These are phyloP conservation scores for Cicer chorassanicum DNA, from an alignment of 306 rosid genomes.

Conservation along the genomic window DNA sequence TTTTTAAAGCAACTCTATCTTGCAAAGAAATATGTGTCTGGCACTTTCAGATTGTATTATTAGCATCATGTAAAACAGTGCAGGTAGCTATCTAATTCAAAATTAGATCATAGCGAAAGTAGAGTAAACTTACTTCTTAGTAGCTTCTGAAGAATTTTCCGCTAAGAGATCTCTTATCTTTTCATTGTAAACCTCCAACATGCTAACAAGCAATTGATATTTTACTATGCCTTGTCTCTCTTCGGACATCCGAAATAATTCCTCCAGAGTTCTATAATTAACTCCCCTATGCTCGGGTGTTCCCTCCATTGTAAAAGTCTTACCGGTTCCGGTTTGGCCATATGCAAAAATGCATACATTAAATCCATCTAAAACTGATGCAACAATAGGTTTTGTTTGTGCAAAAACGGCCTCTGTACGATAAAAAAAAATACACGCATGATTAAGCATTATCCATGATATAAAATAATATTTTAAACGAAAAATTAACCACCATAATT, in stretches of 20 bases:
- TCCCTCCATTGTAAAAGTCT: slow-evolving; percentile 97
- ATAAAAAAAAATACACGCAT: slow-evolving; percentile 2
- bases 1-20: neutral
- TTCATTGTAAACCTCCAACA: slow-evolving; percentile 96
- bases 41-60: too few species aligned
- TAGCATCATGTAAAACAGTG: neutral
- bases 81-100: neutral
- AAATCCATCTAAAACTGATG: slow-evolving; percentile 89
- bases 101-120: neutral
- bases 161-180: slow-evolving; percentile 86
- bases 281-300: slow-evolving; percentile 85
- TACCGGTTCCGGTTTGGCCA: slow-evolving; percentile 97
- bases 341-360: slow-evolving; percentile 95
- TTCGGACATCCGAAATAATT: slow-evolving; percentile 68
- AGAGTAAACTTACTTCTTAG: slow-evolving; percentile 73
- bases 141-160: slow-evolving; percentile 62
- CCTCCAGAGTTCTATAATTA: slow-evolving; percentile 86
- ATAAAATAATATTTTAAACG: neutral
- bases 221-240: slow-evolving; percentile 69
- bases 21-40: neutral
- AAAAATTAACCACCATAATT: slow-evolving; percentile 27
- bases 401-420: slow-evolving; percentile 75
- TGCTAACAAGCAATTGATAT: slow-evolving; percentile 78
- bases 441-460: slow-evolving; percentile 3
- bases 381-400: slow-evolving; percentile 78